Conservation (phyloP, 352 stramenopile genomes). For the Phytopythium cucurbitacearum region DNA sequence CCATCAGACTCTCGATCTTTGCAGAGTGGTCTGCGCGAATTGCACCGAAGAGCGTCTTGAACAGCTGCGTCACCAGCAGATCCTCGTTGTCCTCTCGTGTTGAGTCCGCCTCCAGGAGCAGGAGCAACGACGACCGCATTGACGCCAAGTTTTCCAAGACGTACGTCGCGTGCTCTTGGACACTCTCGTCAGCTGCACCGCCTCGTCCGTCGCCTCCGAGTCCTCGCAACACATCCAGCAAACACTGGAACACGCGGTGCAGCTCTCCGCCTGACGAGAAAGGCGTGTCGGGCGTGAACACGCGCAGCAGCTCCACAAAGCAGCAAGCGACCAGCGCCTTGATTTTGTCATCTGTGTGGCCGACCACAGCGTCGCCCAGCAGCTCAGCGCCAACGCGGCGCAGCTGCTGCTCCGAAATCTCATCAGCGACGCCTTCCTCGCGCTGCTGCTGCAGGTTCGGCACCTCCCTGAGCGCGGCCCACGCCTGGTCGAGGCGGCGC, state of each 20-base stretch:
- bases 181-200: slow-evolving; percentile 13
- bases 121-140: slow-evolving; percentile 44
- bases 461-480: slow-evolving; percentile 32
- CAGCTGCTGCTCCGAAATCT: slow-evolving; percentile 24
- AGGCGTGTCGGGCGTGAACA: slow-evolving; percentile 58
- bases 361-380: slow-evolving; percentile 42
- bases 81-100: slow-evolving; percentile 32
- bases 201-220: slow-evolving; percentile 18
- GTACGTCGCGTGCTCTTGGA: slow-evolving; percentile 36
- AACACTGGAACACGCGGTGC: slow-evolving; percentile 60
- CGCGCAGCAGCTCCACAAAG: slow-evolving; percentile 64
- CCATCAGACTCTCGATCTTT: slow-evolving; percentile 75
- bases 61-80: slow-evolving; percentile 65
- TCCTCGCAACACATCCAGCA: slow-evolving; percentile 52
- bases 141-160: slow-evolving; percentile 69
- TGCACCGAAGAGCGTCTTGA: slow-evolving; percentile 60
- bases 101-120: slow-evolving; percentile 53
- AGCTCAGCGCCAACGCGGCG: slow-evolving; percentile 49
- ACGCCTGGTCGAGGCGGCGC: slow-evolving; percentile 51
- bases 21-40: slow-evolving; percentile 52
- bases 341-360: slow-evolving; percentile 45
- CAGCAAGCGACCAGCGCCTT: slow-evolving; percentile 64
- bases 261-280: slow-evolving; percentile 64
- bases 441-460: slow-evolving; percentile 42
- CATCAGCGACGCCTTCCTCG: slow-evolving; percentile 17